Evolutionary conservation across 1,284 basidiomycete genomes (phyloP).

Genomic region (Naganishia cerealis): DNA sequence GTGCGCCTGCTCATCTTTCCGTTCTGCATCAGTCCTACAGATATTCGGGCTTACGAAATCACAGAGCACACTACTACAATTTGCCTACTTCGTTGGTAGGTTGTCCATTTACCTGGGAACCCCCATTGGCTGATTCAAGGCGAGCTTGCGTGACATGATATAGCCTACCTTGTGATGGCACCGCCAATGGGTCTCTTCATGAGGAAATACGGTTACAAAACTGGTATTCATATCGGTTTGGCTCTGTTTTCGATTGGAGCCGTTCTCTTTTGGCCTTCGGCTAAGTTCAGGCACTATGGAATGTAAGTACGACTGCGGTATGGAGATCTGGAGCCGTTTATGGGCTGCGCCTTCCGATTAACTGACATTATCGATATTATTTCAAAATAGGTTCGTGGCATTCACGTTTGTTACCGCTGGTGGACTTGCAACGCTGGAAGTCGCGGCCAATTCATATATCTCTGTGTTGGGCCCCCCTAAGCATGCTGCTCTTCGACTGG

Average conservation of each 20-base stretch:
- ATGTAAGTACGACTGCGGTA: conserved; percentile 30
- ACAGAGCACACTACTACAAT: conserved; percentile 44
- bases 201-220: conserved; percentile 44
- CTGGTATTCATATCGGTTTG: conserved; percentile 45
- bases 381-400: conserved; percentile 30
- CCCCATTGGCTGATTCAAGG: not conserved
- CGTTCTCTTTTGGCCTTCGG: conserved; percentile 43
- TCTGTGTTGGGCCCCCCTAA: conserved; percentile 42
- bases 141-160: not conserved
- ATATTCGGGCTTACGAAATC: conserved; percentile 37
- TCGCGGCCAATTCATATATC: conserved; percentile 45
- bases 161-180: conserved; percentile 39
- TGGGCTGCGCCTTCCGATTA: not conserved
- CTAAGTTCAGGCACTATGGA: conserved; percentile 37
- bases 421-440: conserved; percentile 46
- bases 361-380: no score
- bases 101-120: not conserved
- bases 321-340: not conserved
- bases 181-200: conserved; percentile 46
- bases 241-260: conserved; percentile 36
- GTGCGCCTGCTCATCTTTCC: not conserved
- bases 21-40: conserved; percentile 23
- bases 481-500: conserved; percentile 41
- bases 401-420: conserved; percentile 44
- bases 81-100: conserved; percentile 42